Evolutionary conservation across 345 rosid species (phyloP).

Genomic region (Populus ilicifolia): DNA sequence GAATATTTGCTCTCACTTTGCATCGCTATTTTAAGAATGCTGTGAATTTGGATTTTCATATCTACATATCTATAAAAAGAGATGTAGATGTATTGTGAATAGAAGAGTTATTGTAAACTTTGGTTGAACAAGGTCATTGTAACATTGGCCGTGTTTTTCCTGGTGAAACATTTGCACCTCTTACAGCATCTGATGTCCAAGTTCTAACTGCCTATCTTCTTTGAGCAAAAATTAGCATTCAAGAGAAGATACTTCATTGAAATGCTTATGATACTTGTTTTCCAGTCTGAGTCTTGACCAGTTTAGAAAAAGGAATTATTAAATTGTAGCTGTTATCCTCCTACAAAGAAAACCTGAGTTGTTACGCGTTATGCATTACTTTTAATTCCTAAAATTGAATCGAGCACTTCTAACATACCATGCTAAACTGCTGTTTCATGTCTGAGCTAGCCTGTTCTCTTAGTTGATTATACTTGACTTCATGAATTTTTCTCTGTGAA

Average conservation of each 20-base stretch:
- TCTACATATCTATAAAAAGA: background rate
- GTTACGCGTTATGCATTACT: no score
- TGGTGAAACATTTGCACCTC: background rate
- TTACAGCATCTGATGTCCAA: background rate
- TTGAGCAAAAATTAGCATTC: background rate
- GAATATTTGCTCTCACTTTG: background rate
- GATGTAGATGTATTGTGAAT: background rate
- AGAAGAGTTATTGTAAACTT: background rate
- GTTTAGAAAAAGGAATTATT: background rate
- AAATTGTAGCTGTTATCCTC: background rate
- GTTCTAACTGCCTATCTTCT: background rate
- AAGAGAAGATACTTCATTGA: background rate
- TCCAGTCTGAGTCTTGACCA: background rate
- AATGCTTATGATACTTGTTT: background rate
- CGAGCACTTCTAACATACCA: background rate
- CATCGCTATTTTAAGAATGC: background rate
- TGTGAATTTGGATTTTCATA: background rate
- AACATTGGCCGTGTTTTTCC: background rate
- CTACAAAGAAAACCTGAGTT: no score
- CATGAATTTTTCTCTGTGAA: background rate
- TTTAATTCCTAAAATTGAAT: background rate
- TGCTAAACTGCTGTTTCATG: background rate
- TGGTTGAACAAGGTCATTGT: background rate
- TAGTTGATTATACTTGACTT: background rate
- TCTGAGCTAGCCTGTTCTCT: background rate